Base-by-base conservation (phyloP, 1,139 yeast species). In the Meyerozyma smithsonii region DNA sequence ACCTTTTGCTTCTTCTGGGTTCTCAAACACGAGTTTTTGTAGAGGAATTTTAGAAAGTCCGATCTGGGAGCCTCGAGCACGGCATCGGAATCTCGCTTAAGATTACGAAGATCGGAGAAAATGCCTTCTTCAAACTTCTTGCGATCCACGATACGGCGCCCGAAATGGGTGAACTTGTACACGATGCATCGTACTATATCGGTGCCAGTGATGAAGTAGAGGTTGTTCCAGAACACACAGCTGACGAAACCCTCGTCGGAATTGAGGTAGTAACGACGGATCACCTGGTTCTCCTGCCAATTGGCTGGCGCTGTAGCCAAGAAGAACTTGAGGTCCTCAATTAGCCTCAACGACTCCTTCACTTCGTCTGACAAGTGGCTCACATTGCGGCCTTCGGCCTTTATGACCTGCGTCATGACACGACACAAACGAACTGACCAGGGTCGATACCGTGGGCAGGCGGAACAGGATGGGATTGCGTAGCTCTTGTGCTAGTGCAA, bases 1-100 rank as follows among this genome's bases (percentile, higher is more conserved):
- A 92, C 97, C 59, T 92, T 92, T 59, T 92, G 98, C 58, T 92
- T 92, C 71, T 92, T 92, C 56, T 92, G 97, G 1, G 98, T 92
- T 51, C 96, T 74, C 18, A 92, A 72, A 59, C 98, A 90, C 47
- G 84, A 80, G 57, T 92, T 88, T 54, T 84, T 85, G 62, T 84
- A 88, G 35, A 92, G 66, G 52, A 90, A 89, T 48, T 85, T 88
- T 44, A 92, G 71, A 57, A 92, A 89, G 36, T 81, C 84, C 0
- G 96, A 87, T 56, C 88, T 81, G 7, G 98, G 96, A 39, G 80
- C 80, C 59, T 92, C 97, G 43, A 92, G 69, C 3, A 88, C 76
- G 4, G 97, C 96, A 66, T 90, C 95, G 3, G 81, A 72, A 17
- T 94, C 95, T 58, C 94, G 81, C 62, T 89, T 92, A 45, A 92